These are phyloP conservation scores for Plasmodium vivax DNA, from an alignment of 169 alveolate genomes.

Conservation along the genomic window DNA sequence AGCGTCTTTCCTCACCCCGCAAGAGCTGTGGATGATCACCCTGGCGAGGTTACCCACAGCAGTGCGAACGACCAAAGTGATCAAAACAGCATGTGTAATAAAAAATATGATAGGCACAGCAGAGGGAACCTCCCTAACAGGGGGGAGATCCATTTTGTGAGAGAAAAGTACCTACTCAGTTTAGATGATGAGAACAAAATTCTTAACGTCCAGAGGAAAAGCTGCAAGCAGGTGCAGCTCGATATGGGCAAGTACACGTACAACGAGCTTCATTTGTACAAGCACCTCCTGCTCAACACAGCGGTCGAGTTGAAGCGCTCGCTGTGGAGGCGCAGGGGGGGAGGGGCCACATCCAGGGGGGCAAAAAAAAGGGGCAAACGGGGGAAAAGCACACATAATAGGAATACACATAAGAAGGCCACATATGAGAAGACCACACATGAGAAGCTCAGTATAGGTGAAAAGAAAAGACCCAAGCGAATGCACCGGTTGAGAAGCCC, in stretches of 20 bases:
- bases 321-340: neutral
- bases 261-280: conserved; percentile 64
- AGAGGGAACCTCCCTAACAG: neutral
- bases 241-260: conserved; percentile 43
- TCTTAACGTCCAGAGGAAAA: neutral
- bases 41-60: neutral
- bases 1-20: conserved; percentile 24
- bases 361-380: neutral
- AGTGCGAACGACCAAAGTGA: neutral
- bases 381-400: too few relatives aligned
- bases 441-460: neutral
- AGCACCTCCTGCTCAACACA: conserved; percentile 41
- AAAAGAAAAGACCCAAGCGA: neutral
- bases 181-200: conserved; percentile 35
- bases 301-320: neutral
- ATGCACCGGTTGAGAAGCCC: neutral
- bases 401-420: neutral
- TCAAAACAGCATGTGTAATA: neutral
- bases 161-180: conserved; percentile 30
- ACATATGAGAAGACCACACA: neutral
- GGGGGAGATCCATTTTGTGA: conserved; percentile 1
- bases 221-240: conserved; percentile 3
- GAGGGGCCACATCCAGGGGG: neutral
- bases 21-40: neutral
- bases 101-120: neutral